Conservation (phyloP, 768 basidiomycete species). For the Trametes cinnabarina region DNA sequence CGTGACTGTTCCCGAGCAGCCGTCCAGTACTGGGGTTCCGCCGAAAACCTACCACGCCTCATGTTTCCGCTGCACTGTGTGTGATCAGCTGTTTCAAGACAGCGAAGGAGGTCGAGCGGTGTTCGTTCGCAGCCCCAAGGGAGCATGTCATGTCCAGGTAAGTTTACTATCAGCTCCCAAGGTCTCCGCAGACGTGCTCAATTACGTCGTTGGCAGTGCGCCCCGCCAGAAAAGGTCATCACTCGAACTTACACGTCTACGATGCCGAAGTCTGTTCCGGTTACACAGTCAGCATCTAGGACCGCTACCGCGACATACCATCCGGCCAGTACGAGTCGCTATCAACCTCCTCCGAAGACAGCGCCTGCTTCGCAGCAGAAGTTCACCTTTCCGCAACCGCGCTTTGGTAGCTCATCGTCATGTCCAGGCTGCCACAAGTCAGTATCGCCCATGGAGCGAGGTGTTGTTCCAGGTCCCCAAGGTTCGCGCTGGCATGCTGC, state of each 20-base stretch:
- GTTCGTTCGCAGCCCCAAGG: slow-evolving; percentile 65
- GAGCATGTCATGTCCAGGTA: slow-evolving; percentile 69
- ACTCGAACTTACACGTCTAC: slow-evolving; percentile 29
- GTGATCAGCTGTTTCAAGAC: slow-evolving; percentile 63
- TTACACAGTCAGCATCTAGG: slow-evolving; percentile 20
- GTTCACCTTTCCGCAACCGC: slow-evolving; percentile 36
- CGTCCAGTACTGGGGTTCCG: slow-evolving; percentile 36
- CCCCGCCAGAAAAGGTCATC: slow-evolving; percentile 43
- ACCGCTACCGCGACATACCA: slow-evolving; percentile 25
- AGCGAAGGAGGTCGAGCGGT: slow-evolving; percentile 58
- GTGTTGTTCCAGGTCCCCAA: slow-evolving; percentile 82
- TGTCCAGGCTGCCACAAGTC: slow-evolving; percentile 75
- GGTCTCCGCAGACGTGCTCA: not conserved
- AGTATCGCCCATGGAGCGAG: slow-evolving; percentile 81
- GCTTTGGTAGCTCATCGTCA: slow-evolving; percentile 56
- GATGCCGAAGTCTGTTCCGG: slow-evolving; percentile 11
- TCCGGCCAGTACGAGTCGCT: slow-evolving; percentile 35
- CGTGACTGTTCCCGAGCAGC: slow-evolving; percentile 63
- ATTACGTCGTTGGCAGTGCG: slow-evolving; percentile 38
- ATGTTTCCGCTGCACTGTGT: slow-evolving; percentile 74
- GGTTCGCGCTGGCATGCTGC: slow-evolving; percentile 76
- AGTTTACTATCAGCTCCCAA: slow-evolving; percentile 19
- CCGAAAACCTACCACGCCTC: slow-evolving; percentile 69
- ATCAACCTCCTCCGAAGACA: slow-evolving; percentile 39
- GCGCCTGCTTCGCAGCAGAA: slow-evolving; percentile 35